Evolutionary conservation across 805 yeast genomes (phyloP).

Genomic region (Candida boidinii): DNA sequence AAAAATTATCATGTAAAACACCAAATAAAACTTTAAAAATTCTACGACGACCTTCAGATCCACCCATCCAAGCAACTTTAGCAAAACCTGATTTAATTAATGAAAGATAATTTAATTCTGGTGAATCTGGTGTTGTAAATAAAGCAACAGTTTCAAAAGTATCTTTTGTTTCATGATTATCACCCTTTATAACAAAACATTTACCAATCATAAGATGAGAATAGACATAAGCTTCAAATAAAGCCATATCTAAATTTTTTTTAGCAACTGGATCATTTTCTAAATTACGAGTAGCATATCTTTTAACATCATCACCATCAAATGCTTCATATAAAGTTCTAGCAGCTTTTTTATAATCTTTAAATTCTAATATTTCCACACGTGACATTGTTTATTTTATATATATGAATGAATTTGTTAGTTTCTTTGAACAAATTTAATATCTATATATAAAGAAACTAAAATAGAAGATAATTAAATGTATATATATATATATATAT

Average conservation of each 20-base stretch:
- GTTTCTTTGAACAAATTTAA: not conserved
- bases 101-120: constrained; percentile 34
- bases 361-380: constrained; percentile 20
- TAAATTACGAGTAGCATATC: constrained; percentile 22
- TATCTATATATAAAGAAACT: not conserved
- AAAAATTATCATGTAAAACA: constrained; percentile 39
- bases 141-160: constrained; percentile 45
- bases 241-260: constrained; percentile 27
- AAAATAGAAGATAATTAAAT: not conserved
- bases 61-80: constrained; percentile 39
- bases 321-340: constrained; percentile 25
- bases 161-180: constrained; percentile 19
- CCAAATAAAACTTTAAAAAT: constrained; percentile 43
- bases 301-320: constrained; percentile 24
- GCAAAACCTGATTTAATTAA: constrained; percentile 46
- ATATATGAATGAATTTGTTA: no score
- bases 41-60: constrained; percentile 38
- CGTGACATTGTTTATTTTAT: constrained; percentile 3
- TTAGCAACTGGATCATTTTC: constrained; percentile 23
- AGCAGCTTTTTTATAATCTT: constrained; percentile 26
- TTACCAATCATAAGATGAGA: constrained; percentile 44
- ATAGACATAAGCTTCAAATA: constrained; percentile 42
- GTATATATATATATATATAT: no score
- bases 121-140: constrained; percentile 41
- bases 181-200: constrained; percentile 41